Conservation (phyloP, 179 eudicot species). For the Spergularia azorica region DNA sequence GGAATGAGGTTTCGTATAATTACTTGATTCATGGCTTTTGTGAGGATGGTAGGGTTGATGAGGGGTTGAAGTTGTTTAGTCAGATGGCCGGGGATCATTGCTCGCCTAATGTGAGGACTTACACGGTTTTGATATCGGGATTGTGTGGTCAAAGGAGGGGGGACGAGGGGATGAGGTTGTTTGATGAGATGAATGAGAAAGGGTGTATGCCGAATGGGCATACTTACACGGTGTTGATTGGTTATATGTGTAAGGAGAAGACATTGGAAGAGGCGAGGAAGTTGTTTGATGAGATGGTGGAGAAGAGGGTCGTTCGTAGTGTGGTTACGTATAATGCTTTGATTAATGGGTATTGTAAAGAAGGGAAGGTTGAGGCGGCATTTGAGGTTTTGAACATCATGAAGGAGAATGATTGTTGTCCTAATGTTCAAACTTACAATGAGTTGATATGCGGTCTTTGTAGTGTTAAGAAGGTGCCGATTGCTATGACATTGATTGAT, state of each 20-base stretch:
- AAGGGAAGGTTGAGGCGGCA: constrained; percentile 54
- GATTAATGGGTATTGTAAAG: constrained; percentile 71
- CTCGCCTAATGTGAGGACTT: constrained; percentile 64
- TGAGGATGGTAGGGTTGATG: constrained; percentile 54
- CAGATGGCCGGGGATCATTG: constrained; percentile 57
- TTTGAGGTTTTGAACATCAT: constrained; percentile 46
- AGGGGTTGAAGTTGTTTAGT: constrained; percentile 51
- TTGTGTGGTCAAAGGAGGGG: constrained; percentile 57
- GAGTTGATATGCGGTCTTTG: constrained; percentile 68
- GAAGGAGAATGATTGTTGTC: constrained; percentile 48
- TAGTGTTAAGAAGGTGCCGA: constrained; percentile 49
- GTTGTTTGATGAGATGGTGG: constrained; percentile 46
- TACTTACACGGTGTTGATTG: constrained; percentile 69
- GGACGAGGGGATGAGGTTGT: constrained; percentile 48
- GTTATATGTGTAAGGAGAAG: constrained; percentile 54
- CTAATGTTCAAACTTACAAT: constrained; percentile 69
- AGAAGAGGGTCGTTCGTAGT: constrained; percentile 45
- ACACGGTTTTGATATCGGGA: constrained; percentile 58
- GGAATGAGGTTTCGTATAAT: constrained; percentile 76
- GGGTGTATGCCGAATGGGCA: constrained; percentile 71
- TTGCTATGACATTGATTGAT: constrained; percentile 63
- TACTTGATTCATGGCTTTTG: constrained; percentile 72
- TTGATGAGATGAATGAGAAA: constrained; percentile 56
- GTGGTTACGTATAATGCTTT: constrained; percentile 70
- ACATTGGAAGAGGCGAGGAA: constrained; percentile 55